Evolutionary conservation across 2,329 filamentous ascomycete genomes (phyloP), one percentile per base, ranked within the genome.

Genomic region (Metarhizium robertsii): DNA sequence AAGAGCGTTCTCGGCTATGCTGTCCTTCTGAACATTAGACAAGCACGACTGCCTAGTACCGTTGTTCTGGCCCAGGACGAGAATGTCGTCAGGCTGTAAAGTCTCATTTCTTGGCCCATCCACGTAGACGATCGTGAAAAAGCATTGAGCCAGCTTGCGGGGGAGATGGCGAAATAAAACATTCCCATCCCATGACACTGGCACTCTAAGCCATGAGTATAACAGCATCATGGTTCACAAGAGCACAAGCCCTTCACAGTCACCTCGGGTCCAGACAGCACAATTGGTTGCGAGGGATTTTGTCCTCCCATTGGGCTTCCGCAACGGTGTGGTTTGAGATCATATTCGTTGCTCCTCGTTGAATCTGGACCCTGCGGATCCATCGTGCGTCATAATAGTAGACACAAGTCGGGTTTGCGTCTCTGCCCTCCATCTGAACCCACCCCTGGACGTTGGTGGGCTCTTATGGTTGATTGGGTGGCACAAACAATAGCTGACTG

Each of bases 391-490:
- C 49, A 36, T 46, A 49, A 34, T 13, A 47, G 4, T 25, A 25
- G 14, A 25, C n/a, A 45, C 16, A n/a, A 30, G 40, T n/a, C 25
- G 13, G 34, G 46, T 34, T 48, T 43, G 34, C 52, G 36, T 48
- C n/a, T 54, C 52, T 50, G 48, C 43, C 42, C 40, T 49, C 55
- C 36, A 42, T 49, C 42, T 32, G 48, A 53, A 11, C 42, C 36
- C 48, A 20, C 55, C 48, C 45, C 49, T 52, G 52, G 34, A 42
- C 18, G 14, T 11, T 16, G 43, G 48, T 38, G 49, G 14, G 20
- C 36, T 25, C 25, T 47, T 38, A 51, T 14, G 18, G 18, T 46
- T 46, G 43, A 50, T 52, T 45, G 54, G 52, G 43, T 45, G 51
- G 52, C 48, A 54, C 32, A 52, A 20, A n/a, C 18, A 18, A 48